Evolutionary conservation across 345 rosid genomes (phyloP), one percentile per base, ranked within the genome.

Genomic region (Populus tremula): DNA sequence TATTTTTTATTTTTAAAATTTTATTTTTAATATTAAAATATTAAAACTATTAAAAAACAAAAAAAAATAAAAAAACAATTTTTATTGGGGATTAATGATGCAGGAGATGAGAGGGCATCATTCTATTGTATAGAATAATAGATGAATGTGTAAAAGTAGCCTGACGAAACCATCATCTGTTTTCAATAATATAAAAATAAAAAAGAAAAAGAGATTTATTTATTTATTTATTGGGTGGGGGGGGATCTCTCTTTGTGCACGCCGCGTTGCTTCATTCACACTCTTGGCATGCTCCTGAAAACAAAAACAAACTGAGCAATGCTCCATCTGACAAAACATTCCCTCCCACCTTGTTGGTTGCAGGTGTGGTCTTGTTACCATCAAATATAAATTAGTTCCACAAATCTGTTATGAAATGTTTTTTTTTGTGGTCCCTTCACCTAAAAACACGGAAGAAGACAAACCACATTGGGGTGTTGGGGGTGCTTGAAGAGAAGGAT

Each of bases 241-340:
- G 43, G 43, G 50, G 50, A 29, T 29, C 50, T 53, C 59, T 53
- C 59, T 20, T 31, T 35, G 36, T 47, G n/a, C n/a, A 36, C 13
- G 50, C 73, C 41, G 20, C 74, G 17, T 82, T 85, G 80, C 87
- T 77, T 85, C 53, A 79, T 69, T 50, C 80, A 41, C 79, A 85
- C 85, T 85, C 85, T 67, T 82, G 72, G 77, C 81, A 81, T 78
- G 78, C 69, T n/a, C 47, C 74, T 20, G 29, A n/a, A 61, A 63
- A 27, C 16, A 25, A 27, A 16, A 64, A 45, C 59, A 16, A 65
- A 49, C 49, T 66, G 64, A 17, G 67, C 56, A 73, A 16, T 18
- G 12, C 29, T 18, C 21, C 43, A 23, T 59, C 81, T 70, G 50
- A 47, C 79, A 59, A 27, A 79, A 79, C 33, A 21, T 21, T 53